Evolutionary conservation across 1,139 yeast genomes (phyloP).

Genomic region (Tardiomyces blankii): DNA sequence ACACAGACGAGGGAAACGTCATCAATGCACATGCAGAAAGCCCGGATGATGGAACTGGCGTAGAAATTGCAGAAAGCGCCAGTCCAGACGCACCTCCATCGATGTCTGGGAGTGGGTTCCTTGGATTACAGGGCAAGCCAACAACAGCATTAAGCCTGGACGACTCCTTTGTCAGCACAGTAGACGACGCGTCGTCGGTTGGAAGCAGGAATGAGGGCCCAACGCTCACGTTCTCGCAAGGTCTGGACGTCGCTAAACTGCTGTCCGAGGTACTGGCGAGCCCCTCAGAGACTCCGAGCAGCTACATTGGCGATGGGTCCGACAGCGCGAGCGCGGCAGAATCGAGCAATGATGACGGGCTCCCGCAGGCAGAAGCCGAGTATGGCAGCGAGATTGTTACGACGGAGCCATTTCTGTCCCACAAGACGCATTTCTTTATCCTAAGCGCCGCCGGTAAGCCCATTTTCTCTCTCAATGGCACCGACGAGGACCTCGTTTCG

Average conservation of each 20-base stretch:
- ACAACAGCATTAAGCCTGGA: conserved; percentile 11
- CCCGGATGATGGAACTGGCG: conserved; percentile 1
- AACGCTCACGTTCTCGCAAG: conserved; percentile 7
- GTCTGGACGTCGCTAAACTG: conserved; percentile 14
- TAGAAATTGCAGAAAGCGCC: no score
- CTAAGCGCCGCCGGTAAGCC: conserved; percentile 93
- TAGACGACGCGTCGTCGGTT: conserved; percentile 6
- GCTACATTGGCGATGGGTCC: background rate
- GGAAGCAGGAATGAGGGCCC: conserved; percentile 6
- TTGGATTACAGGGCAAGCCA: conserved; percentile 12
- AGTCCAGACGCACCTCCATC: no score
- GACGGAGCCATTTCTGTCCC: background rate
- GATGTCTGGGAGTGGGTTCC: background rate
- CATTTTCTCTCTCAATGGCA: conserved; percentile 70
- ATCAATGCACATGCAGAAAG: conserved; percentile 10
- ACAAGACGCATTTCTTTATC: conserved; percentile 61
- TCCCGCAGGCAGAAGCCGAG: background rate
- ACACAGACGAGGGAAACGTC: conserved; percentile 1
- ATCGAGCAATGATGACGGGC: background rate
- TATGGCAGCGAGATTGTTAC: background rate
- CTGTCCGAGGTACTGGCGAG: conserved; percentile 15
- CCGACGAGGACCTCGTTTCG: conserved; percentile 58
- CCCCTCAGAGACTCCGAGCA: background rate
- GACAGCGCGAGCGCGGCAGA: background rate
- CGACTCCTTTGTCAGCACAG: background rate